Evolutionary conservation across 768 basidiomycete species (phyloP).

Genomic region (Boletus rubescentipes): DNA sequence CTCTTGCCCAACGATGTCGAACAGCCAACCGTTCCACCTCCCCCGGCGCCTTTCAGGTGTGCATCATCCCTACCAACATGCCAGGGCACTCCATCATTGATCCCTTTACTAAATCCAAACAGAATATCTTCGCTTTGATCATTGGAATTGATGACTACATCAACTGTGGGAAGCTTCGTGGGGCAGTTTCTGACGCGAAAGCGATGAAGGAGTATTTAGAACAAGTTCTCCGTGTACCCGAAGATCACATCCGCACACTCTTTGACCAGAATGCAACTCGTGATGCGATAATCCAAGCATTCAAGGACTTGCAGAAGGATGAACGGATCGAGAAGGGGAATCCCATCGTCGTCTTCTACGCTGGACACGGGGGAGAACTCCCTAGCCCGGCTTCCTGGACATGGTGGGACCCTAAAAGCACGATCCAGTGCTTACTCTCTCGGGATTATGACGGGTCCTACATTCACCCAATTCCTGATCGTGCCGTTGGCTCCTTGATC

Average conservation of each 20-base stretch:
- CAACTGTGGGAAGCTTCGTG: slow-evolving; percentile 28
- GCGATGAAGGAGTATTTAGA: slow-evolving; percentile 36
- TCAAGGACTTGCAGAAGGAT: slow-evolving; percentile 25
- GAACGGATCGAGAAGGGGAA: slow-evolving; percentile 28
- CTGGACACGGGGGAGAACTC: slow-evolving; percentile 42
- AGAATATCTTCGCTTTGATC: slow-evolving; percentile 35
- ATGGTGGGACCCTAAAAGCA: slow-evolving; percentile 11
- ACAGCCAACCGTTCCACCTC: background rate
- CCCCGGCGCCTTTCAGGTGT: background rate
- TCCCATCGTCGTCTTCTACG: slow-evolving; percentile 44
- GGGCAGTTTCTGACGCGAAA: slow-evolving; percentile 34
- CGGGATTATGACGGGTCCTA: slow-evolving; percentile 28
- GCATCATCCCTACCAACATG: background rate
- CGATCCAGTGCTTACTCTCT: slow-evolving; percentile 34
- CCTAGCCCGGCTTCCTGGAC: slow-evolving; percentile 30
- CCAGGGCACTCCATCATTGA: background rate
- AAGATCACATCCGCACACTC: slow-evolving; percentile 36
- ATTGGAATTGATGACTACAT: slow-evolving; percentile 45
- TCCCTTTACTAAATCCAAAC: background rate
- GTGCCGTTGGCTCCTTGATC: slow-evolving; percentile 39
- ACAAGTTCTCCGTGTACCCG: slow-evolving; percentile 30
- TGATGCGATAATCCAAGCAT: slow-evolving; percentile 30
- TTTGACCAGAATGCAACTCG: slow-evolving; percentile 40
- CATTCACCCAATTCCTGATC: slow-evolving; percentile 40
- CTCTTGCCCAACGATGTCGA: background rate